Conservation (phyloP, 306 rosid species). For the barrel medic (Medicago truncatula) region DNA sequence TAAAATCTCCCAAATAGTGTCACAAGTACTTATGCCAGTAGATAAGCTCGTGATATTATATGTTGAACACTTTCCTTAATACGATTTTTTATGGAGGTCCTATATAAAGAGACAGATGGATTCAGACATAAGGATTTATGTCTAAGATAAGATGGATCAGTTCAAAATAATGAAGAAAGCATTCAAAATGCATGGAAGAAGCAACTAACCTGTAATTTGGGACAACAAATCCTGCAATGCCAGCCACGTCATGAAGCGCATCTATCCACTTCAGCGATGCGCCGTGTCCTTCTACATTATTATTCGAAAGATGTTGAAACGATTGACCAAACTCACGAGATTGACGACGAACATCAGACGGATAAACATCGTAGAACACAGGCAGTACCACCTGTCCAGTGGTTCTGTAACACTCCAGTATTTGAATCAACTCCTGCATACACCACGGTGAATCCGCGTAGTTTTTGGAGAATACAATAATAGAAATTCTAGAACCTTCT, state of each 20-base stretch:
- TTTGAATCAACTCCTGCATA: neutral
- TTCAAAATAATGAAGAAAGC: too few species aligned
- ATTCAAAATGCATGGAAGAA: neutral
- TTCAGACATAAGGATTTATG: too few species aligned
- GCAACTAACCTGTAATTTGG: neutral
- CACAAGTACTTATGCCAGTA: too few species aligned
- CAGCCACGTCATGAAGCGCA: neutral
- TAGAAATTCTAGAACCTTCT: neutral
- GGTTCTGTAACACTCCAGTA: neutral
- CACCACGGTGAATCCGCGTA: neutral
- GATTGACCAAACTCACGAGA: neutral
- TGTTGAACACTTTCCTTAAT: too few species aligned
- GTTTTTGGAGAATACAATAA: conserved; percentile 16
- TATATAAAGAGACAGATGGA: too few species aligned
- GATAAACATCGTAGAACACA: conserved; percentile 8
- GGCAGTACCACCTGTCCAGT: neutral
- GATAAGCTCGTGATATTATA: too few species aligned
- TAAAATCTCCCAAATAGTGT: too few species aligned
- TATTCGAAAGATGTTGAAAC: neutral
- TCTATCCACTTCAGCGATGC: neutral
- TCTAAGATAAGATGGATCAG: too few species aligned
- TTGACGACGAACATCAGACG: conserved; percentile 9
- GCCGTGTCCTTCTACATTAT: neutral
- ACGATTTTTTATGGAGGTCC: too few species aligned
- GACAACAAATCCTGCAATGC: conserved; percentile 5